These are phyloP conservation scores for Ganoderma multipileum DNA, from an alignment of 1,284 basidiomycete genomes.

Conservation along the genomic window DNA sequence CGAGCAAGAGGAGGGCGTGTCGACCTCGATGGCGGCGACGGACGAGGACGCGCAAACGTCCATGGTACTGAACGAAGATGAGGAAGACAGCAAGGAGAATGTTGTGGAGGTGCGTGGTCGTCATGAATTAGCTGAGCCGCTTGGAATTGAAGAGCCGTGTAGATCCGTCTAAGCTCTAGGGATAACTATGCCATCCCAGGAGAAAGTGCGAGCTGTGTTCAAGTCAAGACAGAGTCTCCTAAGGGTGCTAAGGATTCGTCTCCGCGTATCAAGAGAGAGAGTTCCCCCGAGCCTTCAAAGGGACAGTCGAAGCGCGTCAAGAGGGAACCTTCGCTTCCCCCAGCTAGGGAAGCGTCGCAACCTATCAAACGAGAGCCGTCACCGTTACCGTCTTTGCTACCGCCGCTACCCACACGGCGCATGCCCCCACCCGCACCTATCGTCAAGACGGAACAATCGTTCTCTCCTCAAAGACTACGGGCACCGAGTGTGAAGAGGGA, in stretches of 20 bases:
- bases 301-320: background rate
- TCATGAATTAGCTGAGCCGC: no score
- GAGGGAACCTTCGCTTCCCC: background rate
- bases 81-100: conserved; percentile 14
- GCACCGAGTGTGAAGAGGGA: background rate
- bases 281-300: background rate
- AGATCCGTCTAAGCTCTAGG: conserved; percentile 16
- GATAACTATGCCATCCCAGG: conserved; percentile 13
- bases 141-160: background rate
- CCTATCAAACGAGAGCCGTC: background rate
- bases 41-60: background rate
- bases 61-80: background rate
- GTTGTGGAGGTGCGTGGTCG: conserved; percentile 7
- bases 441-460: background rate
- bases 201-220: background rate
- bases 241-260: background rate
- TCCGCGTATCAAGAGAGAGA: background rate
- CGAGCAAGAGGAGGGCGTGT: conserved; percentile 5
- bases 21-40: background rate
- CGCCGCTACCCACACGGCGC: background rate
- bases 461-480: background rate
- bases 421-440: background rate
- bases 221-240: conserved; percentile 1
- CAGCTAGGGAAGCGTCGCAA: background rate
- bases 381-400: background rate